Evolutionary conservation across 495 filamentous ascomycete genomes (phyloP), one percentile per base, ranked within the genome.

Genomic region (Aspergillus ostianus): DNA sequence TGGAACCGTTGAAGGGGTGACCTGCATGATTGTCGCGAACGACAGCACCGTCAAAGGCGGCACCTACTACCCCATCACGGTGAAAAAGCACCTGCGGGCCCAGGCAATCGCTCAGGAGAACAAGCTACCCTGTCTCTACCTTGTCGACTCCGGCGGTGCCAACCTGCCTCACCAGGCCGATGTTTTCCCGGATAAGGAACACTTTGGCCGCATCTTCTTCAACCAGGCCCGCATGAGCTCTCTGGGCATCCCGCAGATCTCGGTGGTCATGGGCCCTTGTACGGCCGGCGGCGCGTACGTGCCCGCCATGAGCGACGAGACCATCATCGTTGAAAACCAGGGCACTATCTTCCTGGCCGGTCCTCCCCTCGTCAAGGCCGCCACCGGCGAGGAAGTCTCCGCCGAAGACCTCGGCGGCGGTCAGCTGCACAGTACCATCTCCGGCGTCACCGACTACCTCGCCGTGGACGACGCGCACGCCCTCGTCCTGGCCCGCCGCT

Each of bases 31-130:
- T 61, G 90, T 98, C 50, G 94, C 92, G 26, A 98, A 98, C 67
- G 94, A 98, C 70, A 93, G 90, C 79, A 98, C 94, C 15, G 94
- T 97, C 61, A 98, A 98, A 77, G 94, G 95, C n/a, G 94, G 94
- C 50, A 97, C 95, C 2, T 98, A 98, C 76, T 98, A 92, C 72
- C 94, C 94, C 0, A 93, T 98, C 54, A 98, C 94, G 2, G 92
- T 98, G 32, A 97, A 97, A 79, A 98, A 98, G 77, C 95, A 98
- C 75, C 80, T 98, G 15, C 86, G 94, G 56, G 94, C 94, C 21
- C 94, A 98, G 73, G 87, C 85, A 23, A 88, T 98, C 57, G 94
- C 94, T 2, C 84, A 90, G 61, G 90, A 98, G 72, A 98, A 98
- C 68, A 85, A 81, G 62, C 70, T 90, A 5, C 88, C 88, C 0